Evolutionary conservation across 2,329 filamentous ascomycete species (phyloP), one percentile per base, ranked within the genome.

Genomic region (Penicillium sp.): DNA sequence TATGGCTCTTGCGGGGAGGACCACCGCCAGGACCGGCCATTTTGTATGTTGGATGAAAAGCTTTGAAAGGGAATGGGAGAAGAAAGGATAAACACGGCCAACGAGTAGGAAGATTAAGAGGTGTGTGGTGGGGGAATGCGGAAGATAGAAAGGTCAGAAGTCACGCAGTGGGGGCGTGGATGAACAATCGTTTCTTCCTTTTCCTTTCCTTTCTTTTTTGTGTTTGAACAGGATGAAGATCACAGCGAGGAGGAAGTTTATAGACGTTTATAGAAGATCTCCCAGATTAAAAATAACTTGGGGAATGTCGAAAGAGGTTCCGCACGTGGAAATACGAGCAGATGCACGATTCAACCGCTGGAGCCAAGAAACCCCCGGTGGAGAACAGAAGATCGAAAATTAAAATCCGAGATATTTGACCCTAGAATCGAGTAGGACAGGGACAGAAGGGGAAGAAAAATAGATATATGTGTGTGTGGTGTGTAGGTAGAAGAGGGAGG

Each of bases 11-110:
- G 68, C 86, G 81, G 73, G 93, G 92, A 74, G 93, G 92, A 81
- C 93, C 93, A 82, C 92, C 92, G 77, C 92, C 92, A 72, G 91
- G 91, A 78, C 92, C 91, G 80, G 92, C 90, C 92, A 97, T 97
- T 29, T 36, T 66, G 57, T 29, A 33, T 45, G 48, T 31, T 51
- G 31, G 40, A 42, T 50, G 51, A 19, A 18, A 31, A 36, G 26
- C 24, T n/a, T n/a, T n/a, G 31, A 31, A 51, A 44, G 23, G 40
- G 47, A n/a, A n/a, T n/a, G 49, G 18, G 28, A 28, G 45, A 51
- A 34, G 10, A 28, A 51, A 52, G 34, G 54, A 46, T 37, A 6
- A 11, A 23, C 14, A 18, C 23, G 40, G 18, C 24, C 14, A 14
- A 29, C 28, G 16, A 31, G 13, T 45, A 7, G 19, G 42, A n/a